Conservation (phyloP, 768 basidiomycete genomes). For the Brasilioporus rufonigricans region DNA sequence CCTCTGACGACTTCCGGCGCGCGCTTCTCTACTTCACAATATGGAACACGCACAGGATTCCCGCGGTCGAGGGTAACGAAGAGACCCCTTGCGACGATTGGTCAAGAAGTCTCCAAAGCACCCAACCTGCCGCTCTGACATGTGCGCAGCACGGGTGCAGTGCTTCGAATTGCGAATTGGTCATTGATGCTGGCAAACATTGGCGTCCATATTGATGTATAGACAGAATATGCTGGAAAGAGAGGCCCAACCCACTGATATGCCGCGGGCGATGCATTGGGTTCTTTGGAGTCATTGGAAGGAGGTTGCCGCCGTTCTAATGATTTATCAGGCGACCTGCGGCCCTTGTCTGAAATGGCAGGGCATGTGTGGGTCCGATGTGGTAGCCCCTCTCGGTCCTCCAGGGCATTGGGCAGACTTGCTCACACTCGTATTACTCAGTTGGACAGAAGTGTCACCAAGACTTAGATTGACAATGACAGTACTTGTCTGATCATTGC, state of each 20-base stretch:
- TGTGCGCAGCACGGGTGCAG: conserved; percentile 16
- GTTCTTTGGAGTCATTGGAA: conserved; percentile 13
- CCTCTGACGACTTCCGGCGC: conserved; percentile 15
- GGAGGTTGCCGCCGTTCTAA: conserved; percentile 16
- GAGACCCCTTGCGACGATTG: conserved; percentile 17
- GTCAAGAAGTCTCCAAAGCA: conserved; percentile 11
- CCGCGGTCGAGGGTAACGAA: conserved; percentile 28
- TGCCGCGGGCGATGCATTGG: conserved; percentile 13
- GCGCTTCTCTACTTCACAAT: conserved; percentile 20
- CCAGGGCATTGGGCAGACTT: conserved; percentile 9
- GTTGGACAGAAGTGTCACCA: conserved; percentile 6
- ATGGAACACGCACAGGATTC: conserved; percentile 31
- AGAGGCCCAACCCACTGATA: conserved; percentile 18
- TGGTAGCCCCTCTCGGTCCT: conserved; percentile 12
- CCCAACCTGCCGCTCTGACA: conserved; percentile 7
- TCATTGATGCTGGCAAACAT: conserved; percentile 20
- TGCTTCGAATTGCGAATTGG: conserved; percentile 32
- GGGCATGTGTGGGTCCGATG: conserved; percentile 14
- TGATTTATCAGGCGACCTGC: conserved; percentile 20
- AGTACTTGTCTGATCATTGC: conserved; percentile 30
- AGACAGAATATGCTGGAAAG: conserved; percentile 5
- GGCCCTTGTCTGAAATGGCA: conserved; percentile 18
- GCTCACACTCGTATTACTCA: not conserved
- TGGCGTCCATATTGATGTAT: conserved; percentile 15
- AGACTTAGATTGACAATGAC: conserved; percentile 18